These are phyloP conservation scores for Mollisiaceae sp. DNA, from an alignment of 2,329 filamentous ascomycete genomes.

Conservation along the genomic window DNA sequence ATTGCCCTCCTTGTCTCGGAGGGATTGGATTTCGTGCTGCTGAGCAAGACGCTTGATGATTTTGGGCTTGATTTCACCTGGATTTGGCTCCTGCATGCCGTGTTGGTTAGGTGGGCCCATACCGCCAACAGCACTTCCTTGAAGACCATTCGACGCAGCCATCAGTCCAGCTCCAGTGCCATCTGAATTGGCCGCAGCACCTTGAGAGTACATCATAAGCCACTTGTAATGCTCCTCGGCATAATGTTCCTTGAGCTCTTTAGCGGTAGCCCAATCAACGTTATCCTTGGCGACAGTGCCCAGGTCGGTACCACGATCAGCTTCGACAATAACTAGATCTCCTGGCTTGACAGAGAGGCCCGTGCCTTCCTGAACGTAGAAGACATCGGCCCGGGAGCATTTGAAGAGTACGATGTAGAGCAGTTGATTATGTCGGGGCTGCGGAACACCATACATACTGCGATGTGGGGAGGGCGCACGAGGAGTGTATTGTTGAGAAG, in stretches of 20 bases:
- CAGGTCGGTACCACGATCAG: conserved; percentile 92
- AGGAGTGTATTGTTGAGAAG: conserved; percentile 34
- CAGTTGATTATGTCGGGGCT: conserved; percentile 69
- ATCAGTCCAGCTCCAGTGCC: conserved; percentile 65
- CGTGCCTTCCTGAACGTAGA: conserved; percentile 95
- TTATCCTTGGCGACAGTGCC: conserved; percentile 91
- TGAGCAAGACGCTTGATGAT: conserved; percentile 95
- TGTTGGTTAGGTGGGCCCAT: conserved; percentile 79
- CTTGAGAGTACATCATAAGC: conserved; percentile 98
- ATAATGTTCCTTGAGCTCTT: conserved; percentile 88
- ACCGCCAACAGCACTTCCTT: conserved; percentile 74
- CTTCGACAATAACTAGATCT: conserved; percentile 96
- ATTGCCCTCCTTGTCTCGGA: conserved; percentile 95
- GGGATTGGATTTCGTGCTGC: conserved; percentile 83
- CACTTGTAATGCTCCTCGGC: conserved; percentile 96
- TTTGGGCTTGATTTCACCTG: conserved; percentile 87
- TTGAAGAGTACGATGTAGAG: conserved; percentile 96
- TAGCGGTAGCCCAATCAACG: conserved; percentile 85
- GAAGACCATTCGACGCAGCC: conserved; percentile 66
- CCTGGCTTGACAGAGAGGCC: conserved; percentile 88
- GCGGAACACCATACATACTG: conserved; percentile 64
- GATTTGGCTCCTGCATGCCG: conserved; percentile 71
- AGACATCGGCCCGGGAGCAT: conserved; percentile 91
- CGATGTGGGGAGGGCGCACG: conserved; percentile 66
- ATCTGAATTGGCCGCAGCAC: conserved; percentile 66